phyloP scores from a whole-genome alignment of 257 asterid genomes.

The Primulina huaijiensis region DNA sequence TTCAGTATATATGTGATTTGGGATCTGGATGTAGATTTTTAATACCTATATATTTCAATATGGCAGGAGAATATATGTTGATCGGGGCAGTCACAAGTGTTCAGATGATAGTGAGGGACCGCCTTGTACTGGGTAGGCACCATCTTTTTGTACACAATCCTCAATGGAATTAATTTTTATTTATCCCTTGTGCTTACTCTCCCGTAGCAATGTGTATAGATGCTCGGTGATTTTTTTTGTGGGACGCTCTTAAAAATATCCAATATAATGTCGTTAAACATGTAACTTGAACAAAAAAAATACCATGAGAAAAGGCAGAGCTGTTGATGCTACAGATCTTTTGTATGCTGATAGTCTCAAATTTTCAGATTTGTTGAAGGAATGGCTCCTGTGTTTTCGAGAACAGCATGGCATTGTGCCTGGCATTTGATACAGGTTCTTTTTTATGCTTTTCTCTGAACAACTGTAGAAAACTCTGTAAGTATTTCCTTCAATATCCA shows the following conservation, averaged over 20 bases:
- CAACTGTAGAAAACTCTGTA: too few relatives aligned
- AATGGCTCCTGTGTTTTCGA: slow-evolving; percentile 99
- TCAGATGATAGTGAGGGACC: slow-evolving; percentile 84
- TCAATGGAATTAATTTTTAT: background rate
- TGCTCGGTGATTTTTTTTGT: background rate
- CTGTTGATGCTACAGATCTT: background rate
- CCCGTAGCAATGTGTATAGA: too few relatives aligned
- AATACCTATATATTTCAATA: slow-evolving; percentile 13
- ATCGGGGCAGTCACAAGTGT: slow-evolving; percentile 75
- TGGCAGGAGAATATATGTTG: slow-evolving; percentile 80
- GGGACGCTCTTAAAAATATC: background rate
- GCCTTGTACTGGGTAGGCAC: slow-evolving; percentile 84
- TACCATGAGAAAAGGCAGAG: background rate
- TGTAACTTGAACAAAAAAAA: background rate
- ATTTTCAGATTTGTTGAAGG: slow-evolving; percentile 92
- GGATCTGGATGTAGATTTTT: slow-evolving; percentile 17
- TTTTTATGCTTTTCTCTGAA: slow-evolving; percentile 16
- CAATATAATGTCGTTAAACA: background rate
- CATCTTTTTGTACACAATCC: background rate
- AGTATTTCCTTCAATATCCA: background rate
- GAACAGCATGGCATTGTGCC: slow-evolving; percentile 96
- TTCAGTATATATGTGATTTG: slow-evolving; percentile 18
- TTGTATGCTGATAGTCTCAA: slow-evolving; percentile 9
- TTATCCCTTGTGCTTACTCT: background rate
- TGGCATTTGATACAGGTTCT: slow-evolving; percentile 94